Conservation (phyloP, 768 basidiomycete genomes). For the Serpula lacrymans region DNA sequence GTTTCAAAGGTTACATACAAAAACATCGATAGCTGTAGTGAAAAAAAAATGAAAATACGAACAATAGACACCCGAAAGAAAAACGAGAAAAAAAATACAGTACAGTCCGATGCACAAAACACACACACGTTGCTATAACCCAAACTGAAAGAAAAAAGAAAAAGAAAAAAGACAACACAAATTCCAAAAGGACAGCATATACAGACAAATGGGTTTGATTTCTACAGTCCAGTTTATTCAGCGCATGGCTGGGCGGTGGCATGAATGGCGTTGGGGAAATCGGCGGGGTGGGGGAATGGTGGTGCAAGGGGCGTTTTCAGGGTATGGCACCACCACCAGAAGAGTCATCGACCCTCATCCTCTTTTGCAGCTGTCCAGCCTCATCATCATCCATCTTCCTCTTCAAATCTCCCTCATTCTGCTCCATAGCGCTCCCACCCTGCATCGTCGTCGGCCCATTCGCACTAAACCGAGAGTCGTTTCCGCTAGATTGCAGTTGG, state of each 20-base stretch:
- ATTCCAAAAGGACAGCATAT: conserved; percentile 26
- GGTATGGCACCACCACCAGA: conserved; percentile 49
- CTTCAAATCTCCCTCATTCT: conserved; percentile 58
- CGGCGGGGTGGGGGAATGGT: conserved; percentile 18
- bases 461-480: conserved; percentile 30
- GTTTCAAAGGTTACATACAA: conserved; percentile 32
- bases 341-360: conserved; percentile 64
- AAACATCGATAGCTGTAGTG: conserved; percentile 25
- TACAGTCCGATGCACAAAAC: conserved; percentile 29
- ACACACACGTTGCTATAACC: conserved; percentile 24
- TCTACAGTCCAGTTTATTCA: conserved; percentile 27
- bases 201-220: conserved; percentile 17
- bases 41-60: conserved; percentile 7
- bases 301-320: conserved; percentile 35
- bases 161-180: conserved; percentile 28
- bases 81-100: conserved; percentile 28
- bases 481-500: too few relatives aligned
- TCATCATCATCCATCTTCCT: conserved; percentile 55
- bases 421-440: conserved; percentile 39
- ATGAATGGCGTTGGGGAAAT: conserved; percentile 15
- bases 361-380: conserved; percentile 54
- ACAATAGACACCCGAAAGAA: conserved; percentile 3
- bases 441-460: conserved; percentile 32
- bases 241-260: conserved; percentile 12
- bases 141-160: conserved; percentile 25